Percentiles rank a stretch among this genome's conserved stretches.
Conservation (phyloP, 495 filamentous ascomycete species). For the Tuber microsphaerosporum region DNA sequence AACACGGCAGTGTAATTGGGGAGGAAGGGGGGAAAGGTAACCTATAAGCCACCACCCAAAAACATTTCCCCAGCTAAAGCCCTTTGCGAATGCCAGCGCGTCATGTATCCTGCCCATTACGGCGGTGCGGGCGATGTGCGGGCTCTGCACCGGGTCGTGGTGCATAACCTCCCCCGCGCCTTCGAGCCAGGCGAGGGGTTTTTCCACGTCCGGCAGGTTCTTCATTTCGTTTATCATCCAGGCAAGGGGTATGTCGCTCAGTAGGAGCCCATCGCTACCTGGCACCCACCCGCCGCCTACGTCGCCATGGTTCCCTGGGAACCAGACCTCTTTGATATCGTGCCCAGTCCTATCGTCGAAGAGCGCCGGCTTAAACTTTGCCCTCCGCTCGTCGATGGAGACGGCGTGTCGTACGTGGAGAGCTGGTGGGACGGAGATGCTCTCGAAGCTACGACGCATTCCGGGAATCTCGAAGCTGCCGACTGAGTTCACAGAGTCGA, state of each 20-base stretch:
- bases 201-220: conserved; percentile 18
- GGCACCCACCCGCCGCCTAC: conserved; percentile 46
- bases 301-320: conserved; percentile 45
- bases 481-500: conserved; percentile 48
- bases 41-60: conserved; percentile 43
- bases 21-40: conserved; percentile 13
- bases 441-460: background rate
- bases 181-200: background rate
- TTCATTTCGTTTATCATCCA: conserved; percentile 46
- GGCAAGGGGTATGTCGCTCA: conserved; percentile 44
- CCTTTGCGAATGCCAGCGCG: conserved; percentile 34
- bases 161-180: background rate
- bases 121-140: background rate
- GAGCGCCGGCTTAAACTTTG: conserved; percentile 45
- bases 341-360: conserved; percentile 34
- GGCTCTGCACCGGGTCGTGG: background rate
- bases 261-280: conserved; percentile 13
- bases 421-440: conserved; percentile 22
- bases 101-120: conserved; percentile 26
- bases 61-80: conserved; percentile 31
- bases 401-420: conserved; percentile 46
- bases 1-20: background rate
- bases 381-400: conserved; percentile 47
- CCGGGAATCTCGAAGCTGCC: conserved; percentile 37
- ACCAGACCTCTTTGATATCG: conserved; percentile 42